These are phyloP conservation scores for Eucalyptus guilfoylei DNA, from an alignment of 345 rosid species.

Conservation along the genomic window DNA sequence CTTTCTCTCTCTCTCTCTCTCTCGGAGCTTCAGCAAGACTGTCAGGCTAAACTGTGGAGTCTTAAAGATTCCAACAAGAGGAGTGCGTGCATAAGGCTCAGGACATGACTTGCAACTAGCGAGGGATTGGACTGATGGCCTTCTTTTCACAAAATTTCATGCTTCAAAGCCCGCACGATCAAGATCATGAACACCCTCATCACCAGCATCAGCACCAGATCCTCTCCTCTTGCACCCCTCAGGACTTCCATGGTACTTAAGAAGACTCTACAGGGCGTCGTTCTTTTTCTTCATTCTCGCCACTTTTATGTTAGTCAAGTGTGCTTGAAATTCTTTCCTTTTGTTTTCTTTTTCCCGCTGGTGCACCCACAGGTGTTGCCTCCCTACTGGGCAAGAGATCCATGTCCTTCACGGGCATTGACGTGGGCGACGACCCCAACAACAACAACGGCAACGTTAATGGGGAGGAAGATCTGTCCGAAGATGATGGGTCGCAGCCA, in stretches of 20 bases:
- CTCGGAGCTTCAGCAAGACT: neutral
- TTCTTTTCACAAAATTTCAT: constrained; percentile 83
- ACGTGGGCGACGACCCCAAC: constrained; percentile 31
- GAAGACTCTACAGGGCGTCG: neutral
- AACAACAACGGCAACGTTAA: constrained; percentile 10
- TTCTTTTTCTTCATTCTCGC: neutral
- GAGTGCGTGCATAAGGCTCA: neutral
- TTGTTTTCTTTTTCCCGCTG: neutral
- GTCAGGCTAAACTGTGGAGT: neutral
- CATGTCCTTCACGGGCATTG: constrained; percentile 54
- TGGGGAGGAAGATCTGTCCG: constrained; percentile 82
- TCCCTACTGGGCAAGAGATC: constrained; percentile 81
- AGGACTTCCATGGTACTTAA: constrained; percentile 66
- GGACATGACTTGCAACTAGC: neutral
- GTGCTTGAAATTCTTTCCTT: neutral
- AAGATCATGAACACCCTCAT: constrained; percentile 41
- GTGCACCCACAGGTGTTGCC: constrained; percentile 46
- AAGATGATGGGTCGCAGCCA: constrained; percentile 81
- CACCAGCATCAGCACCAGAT: constrained; percentile 54
- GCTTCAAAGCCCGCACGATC: constrained; percentile 64
- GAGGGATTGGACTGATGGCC: constrained; percentile 85
- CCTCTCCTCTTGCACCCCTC: constrained; percentile 60
- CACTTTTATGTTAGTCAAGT: neutral
- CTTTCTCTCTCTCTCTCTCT: neutral
- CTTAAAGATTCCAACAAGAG: neutral